Conservation (phyloP, 2,329 filamentous ascomycete species). For the Ophiosphaerella korrae region DNA sequence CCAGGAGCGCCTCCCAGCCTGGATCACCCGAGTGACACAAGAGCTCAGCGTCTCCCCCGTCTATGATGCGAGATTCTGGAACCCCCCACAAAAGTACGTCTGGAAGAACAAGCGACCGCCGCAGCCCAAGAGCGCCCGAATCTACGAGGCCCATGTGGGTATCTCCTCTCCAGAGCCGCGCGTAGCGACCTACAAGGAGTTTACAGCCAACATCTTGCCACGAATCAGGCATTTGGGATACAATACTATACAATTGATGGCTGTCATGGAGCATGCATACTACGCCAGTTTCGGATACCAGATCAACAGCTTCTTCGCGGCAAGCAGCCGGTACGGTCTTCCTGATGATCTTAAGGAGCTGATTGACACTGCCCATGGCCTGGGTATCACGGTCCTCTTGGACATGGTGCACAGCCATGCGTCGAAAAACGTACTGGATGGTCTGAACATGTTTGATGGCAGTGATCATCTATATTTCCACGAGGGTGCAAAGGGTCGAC, state of each 20-base stretch:
- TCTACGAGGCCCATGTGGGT: slow-evolving; percentile 98
- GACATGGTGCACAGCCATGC: slow-evolving; percentile 98
- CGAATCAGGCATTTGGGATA: slow-evolving; percentile 90
- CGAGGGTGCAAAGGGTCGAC: slow-evolving; percentile 77
- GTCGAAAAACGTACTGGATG: slow-evolving; percentile 95
- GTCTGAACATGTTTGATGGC: slow-evolving; percentile 93
- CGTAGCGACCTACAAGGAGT: slow-evolving; percentile 96
- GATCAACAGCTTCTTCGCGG: slow-evolving; percentile 98
- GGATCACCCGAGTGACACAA: slow-evolving; percentile 97
- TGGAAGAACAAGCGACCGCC: slow-evolving; percentile 84
- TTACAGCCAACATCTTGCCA: slow-evolving; percentile 88
- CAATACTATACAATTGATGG: slow-evolving; percentile 98
- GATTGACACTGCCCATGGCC: slow-evolving; percentile 88
- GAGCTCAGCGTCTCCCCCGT: slow-evolving; percentile 86
- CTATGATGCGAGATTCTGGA: slow-evolving; percentile 97
- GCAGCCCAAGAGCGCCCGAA: slow-evolving; percentile 83
- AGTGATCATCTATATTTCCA: slow-evolving; percentile 97
- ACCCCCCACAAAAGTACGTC: slow-evolving; percentile 81
- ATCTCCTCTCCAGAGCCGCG: slow-evolving; percentile 90
- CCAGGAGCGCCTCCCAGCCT: slow-evolving; percentile 87
- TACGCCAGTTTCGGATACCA: slow-evolving; percentile 99
- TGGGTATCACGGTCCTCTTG: slow-evolving; percentile 89
- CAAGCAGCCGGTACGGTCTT: slow-evolving; percentile 90
- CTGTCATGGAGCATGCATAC: slow-evolving; percentile 98
- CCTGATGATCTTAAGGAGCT: slow-evolving; percentile 97